These are phyloP conservation scores for Termitomyces sp. DNA, from an alignment of 768 basidiomycete species.

Conservation along the genomic window DNA sequence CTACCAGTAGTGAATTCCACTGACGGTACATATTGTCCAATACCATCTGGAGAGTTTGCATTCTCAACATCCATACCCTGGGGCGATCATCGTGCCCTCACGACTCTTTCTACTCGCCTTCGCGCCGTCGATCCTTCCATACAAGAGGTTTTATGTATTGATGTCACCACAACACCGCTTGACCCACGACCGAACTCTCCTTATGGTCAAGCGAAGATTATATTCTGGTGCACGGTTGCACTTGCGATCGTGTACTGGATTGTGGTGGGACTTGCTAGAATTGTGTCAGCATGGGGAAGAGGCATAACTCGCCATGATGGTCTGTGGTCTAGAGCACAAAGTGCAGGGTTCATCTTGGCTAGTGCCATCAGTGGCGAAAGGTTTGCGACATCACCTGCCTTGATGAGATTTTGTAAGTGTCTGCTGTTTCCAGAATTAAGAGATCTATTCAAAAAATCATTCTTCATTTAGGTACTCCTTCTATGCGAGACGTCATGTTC, in stretches of 20 bases:
- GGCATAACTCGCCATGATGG: conserved; percentile 58
- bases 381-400: conserved; percentile 75
- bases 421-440: conserved; percentile 1
- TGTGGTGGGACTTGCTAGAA: conserved; percentile 72
- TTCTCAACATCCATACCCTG: conserved; percentile 73
- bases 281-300: conserved; percentile 81
- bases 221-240: conserved; percentile 71
- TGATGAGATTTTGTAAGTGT: conserved; percentile 81
- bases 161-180: conserved; percentile 73
- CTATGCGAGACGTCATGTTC: conserved; percentile 86
- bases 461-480: conserved; percentile 82
- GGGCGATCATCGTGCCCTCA: conserved; percentile 60
- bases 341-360: conserved; percentile 82
- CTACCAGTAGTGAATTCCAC: conserved; percentile 41
- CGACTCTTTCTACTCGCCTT: conserved; percentile 78
- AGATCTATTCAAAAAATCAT: conserved; percentile 7
- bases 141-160: conserved; percentile 77
- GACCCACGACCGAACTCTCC: conserved; percentile 48
- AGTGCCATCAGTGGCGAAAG: conserved; percentile 93
- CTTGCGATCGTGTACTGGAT: conserved; percentile 80
- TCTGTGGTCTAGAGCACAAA: conserved; percentile 69
- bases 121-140: conserved; percentile 86
- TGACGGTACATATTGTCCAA: conserved; percentile 62
- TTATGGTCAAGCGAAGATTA: conserved; percentile 60
- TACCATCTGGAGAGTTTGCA: conserved; percentile 74